These are phyloP conservation scores for Onygenales sp. DNA, from an alignment of 2,329 filamentous ascomycete genomes.

Conservation along the genomic window DNA sequence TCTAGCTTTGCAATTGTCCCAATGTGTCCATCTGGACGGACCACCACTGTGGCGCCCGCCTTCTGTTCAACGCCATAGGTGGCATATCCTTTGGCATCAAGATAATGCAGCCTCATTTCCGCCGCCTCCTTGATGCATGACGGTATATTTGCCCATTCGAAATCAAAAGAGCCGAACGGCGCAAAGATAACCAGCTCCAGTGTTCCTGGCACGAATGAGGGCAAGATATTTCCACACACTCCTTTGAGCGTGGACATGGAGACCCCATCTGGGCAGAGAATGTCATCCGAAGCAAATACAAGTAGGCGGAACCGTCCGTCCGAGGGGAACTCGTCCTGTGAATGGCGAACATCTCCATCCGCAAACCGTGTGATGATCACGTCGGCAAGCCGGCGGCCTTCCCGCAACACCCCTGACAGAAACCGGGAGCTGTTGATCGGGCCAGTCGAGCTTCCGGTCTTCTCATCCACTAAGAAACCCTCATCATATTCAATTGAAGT, in stretches of 20 bases:
- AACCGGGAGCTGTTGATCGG: slow-evolving; percentile 23
- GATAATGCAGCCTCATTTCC: slow-evolving; percentile 1
- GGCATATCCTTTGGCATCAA: neutral
- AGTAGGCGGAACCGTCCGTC: slow-evolving; percentile 1
- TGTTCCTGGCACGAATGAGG: neutral
- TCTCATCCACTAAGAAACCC: neutral
- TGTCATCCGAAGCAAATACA: neutral
- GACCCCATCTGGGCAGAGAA: neutral
- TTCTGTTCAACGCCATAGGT: neutral
- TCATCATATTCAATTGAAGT: neutral
- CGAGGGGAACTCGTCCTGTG: slow-evolving; percentile 20
- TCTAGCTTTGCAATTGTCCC: slow-evolving; percentile 17
- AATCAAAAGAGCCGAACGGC: neutral
- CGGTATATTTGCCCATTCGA: neutral
- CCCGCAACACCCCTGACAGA: slow-evolving; percentile 21
- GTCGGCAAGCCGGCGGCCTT: slow-evolving; percentile 24
- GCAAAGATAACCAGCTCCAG: neutral
- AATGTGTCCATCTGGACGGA: slow-evolving; percentile 29
- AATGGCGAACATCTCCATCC: slow-evolving; percentile 23
- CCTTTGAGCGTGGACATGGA: neutral
- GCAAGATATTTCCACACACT: neutral
- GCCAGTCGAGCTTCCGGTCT: neutral
- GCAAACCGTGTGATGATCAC: slow-evolving; percentile 23
- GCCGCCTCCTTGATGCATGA: neutral
- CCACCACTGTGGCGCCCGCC: slow-evolving; percentile 21